Conservation (phyloP, 805 yeast species). For the Candida insectalens region DNA sequence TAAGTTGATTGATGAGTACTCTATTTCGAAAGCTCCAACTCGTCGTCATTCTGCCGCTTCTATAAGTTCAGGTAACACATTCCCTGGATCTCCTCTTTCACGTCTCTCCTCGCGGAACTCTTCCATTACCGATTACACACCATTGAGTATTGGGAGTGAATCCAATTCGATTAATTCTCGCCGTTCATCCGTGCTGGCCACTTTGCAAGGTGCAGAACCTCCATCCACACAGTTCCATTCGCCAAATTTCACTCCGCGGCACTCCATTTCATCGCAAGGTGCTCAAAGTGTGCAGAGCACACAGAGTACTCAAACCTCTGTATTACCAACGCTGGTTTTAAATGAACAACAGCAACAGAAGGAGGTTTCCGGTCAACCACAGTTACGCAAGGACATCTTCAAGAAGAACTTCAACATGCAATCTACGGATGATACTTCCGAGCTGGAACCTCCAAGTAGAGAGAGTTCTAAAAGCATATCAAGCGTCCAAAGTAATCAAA, state of each 20-base stretch:
- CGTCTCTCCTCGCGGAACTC: slow-evolving; percentile 23
- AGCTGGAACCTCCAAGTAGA: too few relatives aligned
- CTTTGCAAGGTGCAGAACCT: slow-evolving; percentile 1
- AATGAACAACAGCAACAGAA: slow-evolving; percentile 1
- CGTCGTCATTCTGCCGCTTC: slow-evolving; percentile 27
- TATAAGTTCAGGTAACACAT: slow-evolving; percentile 7
- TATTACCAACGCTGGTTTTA: slow-evolving; percentile 1
- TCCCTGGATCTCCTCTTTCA: slow-evolving; percentile 18
- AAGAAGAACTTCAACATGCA: slow-evolving; percentile 21
- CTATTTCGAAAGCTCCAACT: slow-evolving; percentile 10
- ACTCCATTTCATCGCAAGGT: slow-evolving; percentile 17
- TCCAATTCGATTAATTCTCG: slow-evolving; percentile 15
- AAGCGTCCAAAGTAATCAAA: not conserved
- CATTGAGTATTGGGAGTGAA: slow-evolving; percentile 16
- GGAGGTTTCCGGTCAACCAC: too few relatives aligned
- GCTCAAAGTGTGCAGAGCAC: slow-evolving; percentile 1
- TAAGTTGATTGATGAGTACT: slow-evolving; percentile 18
- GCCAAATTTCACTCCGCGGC: slow-evolving; percentile 15
- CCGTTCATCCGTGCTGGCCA: slow-evolving; percentile 17
- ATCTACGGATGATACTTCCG: too few relatives aligned
- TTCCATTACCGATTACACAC: slow-evolving; percentile 22
- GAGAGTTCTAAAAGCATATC: too few relatives aligned
- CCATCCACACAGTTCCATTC: slow-evolving; percentile 10
- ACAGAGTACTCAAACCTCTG: not conserved
- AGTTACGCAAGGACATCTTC: slow-evolving; percentile 12